These are phyloP conservation scores for Suhomyces taliae DNA, from an alignment of 1,139 yeast species.

Conservation along the genomic window DNA sequence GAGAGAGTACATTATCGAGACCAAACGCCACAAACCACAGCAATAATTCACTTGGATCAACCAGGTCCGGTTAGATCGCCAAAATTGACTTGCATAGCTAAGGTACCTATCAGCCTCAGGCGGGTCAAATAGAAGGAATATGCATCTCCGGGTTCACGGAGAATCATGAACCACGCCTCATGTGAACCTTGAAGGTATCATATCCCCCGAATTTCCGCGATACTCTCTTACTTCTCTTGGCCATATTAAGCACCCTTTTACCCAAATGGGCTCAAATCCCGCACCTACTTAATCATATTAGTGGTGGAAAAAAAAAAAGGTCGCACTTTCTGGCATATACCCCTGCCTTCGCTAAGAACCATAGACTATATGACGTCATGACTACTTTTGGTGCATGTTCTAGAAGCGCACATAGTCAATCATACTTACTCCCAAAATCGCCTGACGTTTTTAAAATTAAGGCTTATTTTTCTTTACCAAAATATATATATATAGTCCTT, in stretches of 20 bases:
- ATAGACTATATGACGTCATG: neutral
- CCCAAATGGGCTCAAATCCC: too few species aligned
- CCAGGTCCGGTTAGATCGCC: too few species aligned
- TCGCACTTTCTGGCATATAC: neutral
- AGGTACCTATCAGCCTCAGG: too few species aligned
- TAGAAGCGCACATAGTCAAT: neutral
- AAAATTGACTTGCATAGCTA: too few species aligned
- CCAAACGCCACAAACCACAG: neutral
- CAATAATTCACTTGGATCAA: neutral
- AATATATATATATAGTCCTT: neutral
- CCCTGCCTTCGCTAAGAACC: neutral
- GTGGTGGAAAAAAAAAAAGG: neutral
- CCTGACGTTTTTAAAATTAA: neutral
- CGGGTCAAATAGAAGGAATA: too few species aligned
- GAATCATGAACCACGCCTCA: too few species aligned
- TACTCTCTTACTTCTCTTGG: neutral
- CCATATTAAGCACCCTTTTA: neutral
- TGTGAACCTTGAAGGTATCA: too few species aligned
- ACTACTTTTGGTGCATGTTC: neutral
- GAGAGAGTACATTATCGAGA: neutral
- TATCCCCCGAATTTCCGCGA: too few species aligned
- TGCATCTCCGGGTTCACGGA: too few species aligned
- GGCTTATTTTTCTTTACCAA: too few species aligned
- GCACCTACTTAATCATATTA: too few species aligned
- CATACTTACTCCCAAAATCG: neutral